Base-by-base conservation (phyloP, 2,329 filamentous ascomycete species). In the Paecilomyces fulvus region DNA sequence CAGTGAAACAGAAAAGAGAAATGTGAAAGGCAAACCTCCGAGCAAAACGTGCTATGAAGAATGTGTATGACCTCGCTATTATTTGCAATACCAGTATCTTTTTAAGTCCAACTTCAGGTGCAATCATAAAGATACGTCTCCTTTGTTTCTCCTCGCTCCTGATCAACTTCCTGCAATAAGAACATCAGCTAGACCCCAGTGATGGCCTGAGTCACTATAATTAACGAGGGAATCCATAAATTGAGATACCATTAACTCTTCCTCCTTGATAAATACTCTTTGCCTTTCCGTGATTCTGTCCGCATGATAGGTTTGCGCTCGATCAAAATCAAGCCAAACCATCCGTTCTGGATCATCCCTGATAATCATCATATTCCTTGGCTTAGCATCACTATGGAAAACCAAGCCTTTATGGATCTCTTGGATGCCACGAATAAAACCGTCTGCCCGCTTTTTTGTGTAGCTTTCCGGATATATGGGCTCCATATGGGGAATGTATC, bases 251-350 rank as follows among this genome's bases (percentile, higher is more conserved):
- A 14, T 37, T 37, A 37, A 14, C 46, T 53, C 52, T 30, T 58
- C 56, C 21, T 33, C 31, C 2, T 17, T 33, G 25, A 58, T 52
- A 49, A 49, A 58, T 30, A 21, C 53, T 31, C 49, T 51, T 54
- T 58, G 49, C 75, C 17, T 49, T 43, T 54, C 51, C 23, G 54
- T 52, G 31, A 56, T 20, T 5, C 17, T 33, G 6, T 53, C 30
- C 4, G 17, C 28, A 10, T 53, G 14, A 50, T 62, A 67, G 2
- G 58, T 65, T 43, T 55, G 61, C 7, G 61, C 59, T 51, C 64
- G 57, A 56, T 68, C 61, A 50, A 68, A 67, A 59, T 64, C 63
- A 30, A 66, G 52, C 62, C 59, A 66, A 14, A 67, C 58, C 6
- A 63, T 51, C 30, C 60, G 57, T 30, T 55, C 54, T 30, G 51